phyloP scores from a whole-genome alignment of 2,329 filamentous ascomycete species.

The Pseudocercospora cruenta region DNA sequence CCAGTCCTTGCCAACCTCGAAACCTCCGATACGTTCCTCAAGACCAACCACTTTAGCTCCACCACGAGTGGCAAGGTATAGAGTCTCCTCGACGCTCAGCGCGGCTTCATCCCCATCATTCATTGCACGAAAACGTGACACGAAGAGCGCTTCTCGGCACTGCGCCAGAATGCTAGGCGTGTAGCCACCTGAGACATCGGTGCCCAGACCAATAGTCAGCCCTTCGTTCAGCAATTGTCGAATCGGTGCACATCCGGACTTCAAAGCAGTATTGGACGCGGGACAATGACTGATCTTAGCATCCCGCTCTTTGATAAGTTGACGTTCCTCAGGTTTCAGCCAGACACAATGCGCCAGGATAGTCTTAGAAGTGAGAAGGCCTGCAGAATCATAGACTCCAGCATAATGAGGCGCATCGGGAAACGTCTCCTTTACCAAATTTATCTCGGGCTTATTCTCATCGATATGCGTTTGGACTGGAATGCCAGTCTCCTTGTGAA shows the following conservation, averaged over 20 bases:
- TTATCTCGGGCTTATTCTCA: slow-evolving; percentile 76
- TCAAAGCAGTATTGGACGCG: slow-evolving; percentile 80
- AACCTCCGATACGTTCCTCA: slow-evolving; percentile 71
- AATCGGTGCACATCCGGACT: slow-evolving; percentile 76
- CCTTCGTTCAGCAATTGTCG: slow-evolving; percentile 73
- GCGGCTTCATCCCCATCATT: slow-evolving; percentile 49
- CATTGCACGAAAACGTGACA: slow-evolving; percentile 73
- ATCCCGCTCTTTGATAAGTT: slow-evolving; percentile 62
- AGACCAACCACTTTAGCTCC: slow-evolving; percentile 82
- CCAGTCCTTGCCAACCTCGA: slow-evolving; percentile 85
- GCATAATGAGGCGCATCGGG: slow-evolving; percentile 68
- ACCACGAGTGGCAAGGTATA: slow-evolving; percentile 86
- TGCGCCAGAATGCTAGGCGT: slow-evolving; percentile 79
- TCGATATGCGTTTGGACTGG: slow-evolving; percentile 88
- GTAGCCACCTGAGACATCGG: slow-evolving; percentile 89
- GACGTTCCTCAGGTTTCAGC: slow-evolving; percentile 67
- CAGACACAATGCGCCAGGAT: slow-evolving; percentile 87
- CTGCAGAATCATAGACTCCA: slow-evolving; percentile 74
- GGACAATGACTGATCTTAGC: slow-evolving; percentile 84
- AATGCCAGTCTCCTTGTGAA: slow-evolving; percentile 66
- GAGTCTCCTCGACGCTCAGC: slow-evolving; percentile 79
- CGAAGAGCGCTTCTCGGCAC: slow-evolving; percentile 78
- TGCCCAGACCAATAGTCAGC: slow-evolving; percentile 81
- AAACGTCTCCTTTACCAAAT: slow-evolving; percentile 71
- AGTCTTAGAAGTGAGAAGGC: slow-evolving; percentile 71